phyloP scores from a whole-genome alignment of 2,329 filamentous ascomycete species.

The Aspergillus sp. region DNA sequence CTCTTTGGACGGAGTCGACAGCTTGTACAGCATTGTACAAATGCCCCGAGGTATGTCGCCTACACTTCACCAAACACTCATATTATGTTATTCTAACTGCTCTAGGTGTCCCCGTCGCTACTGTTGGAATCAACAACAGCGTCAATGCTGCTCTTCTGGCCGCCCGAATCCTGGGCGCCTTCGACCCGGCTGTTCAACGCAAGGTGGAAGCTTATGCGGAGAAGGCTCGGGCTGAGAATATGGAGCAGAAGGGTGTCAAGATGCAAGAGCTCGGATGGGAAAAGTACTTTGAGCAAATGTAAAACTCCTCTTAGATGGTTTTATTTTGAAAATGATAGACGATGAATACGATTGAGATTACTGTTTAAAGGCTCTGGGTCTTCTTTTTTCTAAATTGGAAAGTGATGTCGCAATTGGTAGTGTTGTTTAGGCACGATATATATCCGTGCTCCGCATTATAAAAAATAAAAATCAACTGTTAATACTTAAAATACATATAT shows the following conservation, averaged over 20 bases:
- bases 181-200: conserved; percentile 34
- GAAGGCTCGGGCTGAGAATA: conserved; percentile 36
- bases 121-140: conserved; percentile 75
- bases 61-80: neutral
- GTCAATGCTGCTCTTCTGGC: conserved; percentile 73
- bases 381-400: too few species aligned
- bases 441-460: too few species aligned
- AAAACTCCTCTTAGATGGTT: conserved; percentile 1
- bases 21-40: conserved; percentile 68
- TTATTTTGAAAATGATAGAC: too few species aligned
- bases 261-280: conserved; percentile 40
- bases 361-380: too few species aligned
- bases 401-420: too few species aligned
- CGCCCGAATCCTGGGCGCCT: conserved; percentile 60
- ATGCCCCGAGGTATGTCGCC: conserved; percentile 58
- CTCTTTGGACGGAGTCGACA: conserved; percentile 67
- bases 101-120: conserved; percentile 65
- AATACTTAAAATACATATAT: too few species aligned
- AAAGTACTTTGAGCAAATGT: conserved; percentile 42
- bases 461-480: too few species aligned
- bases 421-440: too few species aligned
- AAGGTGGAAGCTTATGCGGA: conserved; percentile 41
- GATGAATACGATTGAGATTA: too few species aligned
- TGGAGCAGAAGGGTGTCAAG: conserved; percentile 39
- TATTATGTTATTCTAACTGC: conserved; percentile 8